Evolutionary conservation across 768 basidiomycete species (phyloP).

Genomic region (Flagelloscypha sp.): DNA sequence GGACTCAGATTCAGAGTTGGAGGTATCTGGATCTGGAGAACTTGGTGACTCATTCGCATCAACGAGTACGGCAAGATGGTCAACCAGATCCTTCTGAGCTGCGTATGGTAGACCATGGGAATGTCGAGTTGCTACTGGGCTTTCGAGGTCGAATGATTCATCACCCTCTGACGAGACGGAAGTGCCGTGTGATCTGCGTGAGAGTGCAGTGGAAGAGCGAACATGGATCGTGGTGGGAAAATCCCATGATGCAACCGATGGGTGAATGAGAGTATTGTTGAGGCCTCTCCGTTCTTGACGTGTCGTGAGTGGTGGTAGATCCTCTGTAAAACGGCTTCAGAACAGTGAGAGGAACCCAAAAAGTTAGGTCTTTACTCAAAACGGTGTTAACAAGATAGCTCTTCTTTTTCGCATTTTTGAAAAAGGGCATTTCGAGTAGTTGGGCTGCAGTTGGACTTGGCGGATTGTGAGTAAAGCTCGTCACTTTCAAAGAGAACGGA

Average conservation of each 20-base stretch:
- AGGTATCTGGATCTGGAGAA: too few species aligned
- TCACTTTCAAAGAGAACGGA: conserved; percentile 1
- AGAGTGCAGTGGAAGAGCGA: conserved; percentile 21
- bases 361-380: conserved; percentile 36
- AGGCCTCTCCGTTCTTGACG: conserved; percentile 62
- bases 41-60: too few species aligned
- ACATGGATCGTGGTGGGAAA: conserved; percentile 47
- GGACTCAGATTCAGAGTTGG: too few species aligned
- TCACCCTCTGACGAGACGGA: too few species aligned
- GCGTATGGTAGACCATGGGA: too few species aligned
- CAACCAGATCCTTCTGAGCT: too few species aligned
- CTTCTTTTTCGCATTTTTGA: conserved; percentile 73
- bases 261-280: conserved; percentile 27
- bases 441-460: conserved; percentile 68
- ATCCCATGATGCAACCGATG: conserved; percentile 76
- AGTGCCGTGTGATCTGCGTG: conserved; percentile 13
- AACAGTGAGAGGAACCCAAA: background rate
- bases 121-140: too few species aligned
- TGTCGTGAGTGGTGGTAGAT: conserved; percentile 62
- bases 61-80: too few species aligned
- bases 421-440: conserved; percentile 72
- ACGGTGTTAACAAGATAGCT: conserved; percentile 71
- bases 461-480: background rate
- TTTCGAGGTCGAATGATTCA: too few species aligned
- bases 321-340: conserved; percentile 27